phyloP scores from a whole-genome alignment of 1,139 yeast genomes.

The Nakaseomyces kungkrabaensis region DNA sequence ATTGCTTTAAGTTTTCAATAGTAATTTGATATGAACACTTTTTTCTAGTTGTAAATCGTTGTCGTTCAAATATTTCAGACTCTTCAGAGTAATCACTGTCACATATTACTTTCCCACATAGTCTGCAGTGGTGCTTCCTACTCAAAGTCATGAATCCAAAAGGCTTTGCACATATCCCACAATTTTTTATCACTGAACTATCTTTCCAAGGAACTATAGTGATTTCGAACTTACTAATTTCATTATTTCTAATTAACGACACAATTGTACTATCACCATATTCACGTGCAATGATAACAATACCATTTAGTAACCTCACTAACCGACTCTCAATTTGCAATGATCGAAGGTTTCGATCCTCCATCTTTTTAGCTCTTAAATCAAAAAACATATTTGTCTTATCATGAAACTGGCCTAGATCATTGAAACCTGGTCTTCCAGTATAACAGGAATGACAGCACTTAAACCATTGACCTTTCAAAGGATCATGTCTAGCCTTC shows the following conservation, averaged over 20 bases:
- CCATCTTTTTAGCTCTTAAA: slow-evolving; percentile 34
- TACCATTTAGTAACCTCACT: slow-evolving; percentile 36
- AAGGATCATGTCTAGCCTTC: slow-evolving; percentile 39
- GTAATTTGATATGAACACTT: slow-evolving; percentile 73
- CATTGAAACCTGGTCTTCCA: slow-evolving; percentile 45
- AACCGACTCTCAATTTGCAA: slow-evolving; percentile 58
- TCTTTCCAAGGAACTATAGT: slow-evolving; percentile 61
- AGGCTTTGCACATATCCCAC: slow-evolving; percentile 52
- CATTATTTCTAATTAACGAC: slow-evolving; percentile 18
- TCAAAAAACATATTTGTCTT: slow-evolving; percentile 36
- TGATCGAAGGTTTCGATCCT: slow-evolving; percentile 38
- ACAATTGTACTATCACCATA: slow-evolving; percentile 16
- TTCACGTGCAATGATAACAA: slow-evolving; percentile 16
- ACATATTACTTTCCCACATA: slow-evolving; percentile 79
- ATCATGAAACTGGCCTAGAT: slow-evolving; percentile 36
- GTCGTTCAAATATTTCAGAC: background rate
- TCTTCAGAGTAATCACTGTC: slow-evolving; percentile 40
- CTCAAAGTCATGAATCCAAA: slow-evolving; percentile 41
- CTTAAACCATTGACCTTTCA: slow-evolving; percentile 53
- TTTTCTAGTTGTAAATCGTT: background rate
- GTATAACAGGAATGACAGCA: slow-evolving; percentile 59
- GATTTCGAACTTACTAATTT: slow-evolving; percentile 37
- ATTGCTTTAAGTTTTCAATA: slow-evolving; percentile 32
- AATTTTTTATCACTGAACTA: slow-evolving; percentile 41
- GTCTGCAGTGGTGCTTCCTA: slow-evolving; percentile 79